Base-by-base conservation (phyloP, 768 basidiomycete species). In the Pluteus cervinus region DNA sequence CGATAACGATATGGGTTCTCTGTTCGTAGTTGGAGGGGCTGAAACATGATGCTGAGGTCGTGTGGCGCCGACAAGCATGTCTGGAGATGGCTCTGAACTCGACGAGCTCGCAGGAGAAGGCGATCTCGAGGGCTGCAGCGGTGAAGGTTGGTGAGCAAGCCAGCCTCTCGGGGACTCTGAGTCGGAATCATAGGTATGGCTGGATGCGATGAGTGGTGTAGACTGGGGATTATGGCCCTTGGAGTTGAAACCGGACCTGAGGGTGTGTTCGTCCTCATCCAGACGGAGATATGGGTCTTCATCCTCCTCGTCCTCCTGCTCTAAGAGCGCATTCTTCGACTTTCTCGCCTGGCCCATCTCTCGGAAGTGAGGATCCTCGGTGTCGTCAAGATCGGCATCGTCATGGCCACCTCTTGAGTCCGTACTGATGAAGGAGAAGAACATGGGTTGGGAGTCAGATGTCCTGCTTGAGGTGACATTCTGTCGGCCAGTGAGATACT, bases 381-480 rank as follows among this genome's bases (percentile, higher is more conserved):
- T 53, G 64, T 87, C 85, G 55, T 85, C 82, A 29, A 83, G 61
- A 52, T 80, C 75, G 24, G 58, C 57, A 41, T 69, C 63, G 48
- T 63, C 61, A 55, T 73, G 55, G 42, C 66, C 77, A 38, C 71
- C 82, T n/a, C n/a, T n/a, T 37, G 79, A 71, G 62, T 86, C 83
- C 45, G 85, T 86, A 30, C 80, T 80, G n/a, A n/a, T n/a, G 59
- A 89, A 88, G 14, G 86, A 89, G 69, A 85, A 90, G 69, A 90
- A 90, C 58, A 90, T 75, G 37, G 87, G 86, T 60, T 86, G 85
- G 25, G 78, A 79, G n/a, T n/a, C n/a, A 15, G 76, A 73, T 26
- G 74, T 71, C 50, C 74, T 61, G 48, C 71, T 74, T 24, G 74
- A 66, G 40, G 67, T 62, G 54, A 43, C 51, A 42, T 34, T 60